Evolutionary conservation across 2,329 filamentous ascomycete species (phyloP), one percentile per base, ranked within the genome.

Genomic region (Lachnellula willkommii): DNA sequence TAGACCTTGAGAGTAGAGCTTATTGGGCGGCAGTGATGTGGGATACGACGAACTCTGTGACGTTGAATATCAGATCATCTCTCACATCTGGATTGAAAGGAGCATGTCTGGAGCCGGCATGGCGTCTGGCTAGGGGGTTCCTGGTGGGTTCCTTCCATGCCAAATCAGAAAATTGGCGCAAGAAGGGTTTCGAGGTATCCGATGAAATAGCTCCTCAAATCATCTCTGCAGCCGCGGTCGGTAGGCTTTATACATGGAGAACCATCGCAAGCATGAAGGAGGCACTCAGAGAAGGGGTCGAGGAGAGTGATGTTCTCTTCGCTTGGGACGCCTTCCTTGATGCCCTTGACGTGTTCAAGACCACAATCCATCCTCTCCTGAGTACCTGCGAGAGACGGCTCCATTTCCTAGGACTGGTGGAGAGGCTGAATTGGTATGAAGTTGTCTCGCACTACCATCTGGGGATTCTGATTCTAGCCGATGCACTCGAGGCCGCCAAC

Each of bases 341-440:
- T 24, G 63, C 63, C 4, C 60, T 69, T 36, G 56, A 65, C 9
- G 58, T 66, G 35, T 70, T 68, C 47, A 65, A 65, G 46, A 55
- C 58, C 14, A 68, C 66, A 2, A 69, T 69, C 49, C 61, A 60
- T 15, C 64, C 61, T 12, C 60, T 68, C 9, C 48, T 70, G 15
- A 58, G 54, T 15, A 63, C 56, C 5, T 70, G 68, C 53, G 59
- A 69, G 48, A 52, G 64, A 36, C 64, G 68, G 2, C 62, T 70
- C 28, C 66, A 65, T 12, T 70, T 70, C 45, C 60, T 70, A 15
- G 61, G 59, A 2, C 63, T 69, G 39, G 56, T 65, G 17, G 68
- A 65, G n/a, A 65, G 64, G 52, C 53, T 70, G 40, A 67, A 67
- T n/a, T 70, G 68, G 68, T 64, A 67, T 43, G 63, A 66, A 47